A percentile compares a stretch with the other conserved stretches of the same genome.
Evolutionary conservation across 768 basidiomycete species (phyloP).

Genomic region (Tephrocybe sp.): DNA sequence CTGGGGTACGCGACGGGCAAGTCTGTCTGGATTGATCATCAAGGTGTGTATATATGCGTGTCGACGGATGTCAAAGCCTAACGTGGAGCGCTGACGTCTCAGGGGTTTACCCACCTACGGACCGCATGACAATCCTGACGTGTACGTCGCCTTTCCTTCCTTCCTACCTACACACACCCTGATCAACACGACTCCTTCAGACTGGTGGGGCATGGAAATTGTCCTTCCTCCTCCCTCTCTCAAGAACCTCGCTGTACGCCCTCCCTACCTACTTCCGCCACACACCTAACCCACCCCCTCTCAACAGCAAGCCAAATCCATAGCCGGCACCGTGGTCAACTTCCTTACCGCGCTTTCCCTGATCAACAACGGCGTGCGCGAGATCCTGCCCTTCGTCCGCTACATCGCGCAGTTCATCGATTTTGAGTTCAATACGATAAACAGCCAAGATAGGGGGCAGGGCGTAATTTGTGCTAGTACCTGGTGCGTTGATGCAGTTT

Average conservation of each 20-base stretch:
- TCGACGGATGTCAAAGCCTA: background rate
- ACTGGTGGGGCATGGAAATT: slow-evolving; percentile 91
- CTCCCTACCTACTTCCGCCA: background rate
- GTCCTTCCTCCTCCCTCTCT: slow-evolving; percentile 74
- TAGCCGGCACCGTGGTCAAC: slow-evolving; percentile 65
- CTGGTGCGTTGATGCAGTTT: slow-evolving; percentile 48
- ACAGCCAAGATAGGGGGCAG: slow-evolving; percentile 60
- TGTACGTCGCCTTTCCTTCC: slow-evolving; percentile 51
- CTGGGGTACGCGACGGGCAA: slow-evolving; percentile 76
- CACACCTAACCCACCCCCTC: background rate
- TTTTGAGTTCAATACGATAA: slow-evolving; percentile 68
- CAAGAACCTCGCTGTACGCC: slow-evolving; percentile 53
- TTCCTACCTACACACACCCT: background rate
- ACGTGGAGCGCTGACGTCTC: background rate
- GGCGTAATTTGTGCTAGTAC: slow-evolving; percentile 90
- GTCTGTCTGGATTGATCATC: slow-evolving; percentile 65
- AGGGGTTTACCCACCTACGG: slow-evolving; percentile 71
- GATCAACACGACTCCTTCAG: slow-evolving; percentile 33
- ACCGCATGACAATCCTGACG: slow-evolving; percentile 76
- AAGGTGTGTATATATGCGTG: slow-evolving; percentile 33
- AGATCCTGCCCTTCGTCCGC: slow-evolving; percentile 82
- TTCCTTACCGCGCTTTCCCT: slow-evolving; percentile 73
- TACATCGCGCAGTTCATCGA: slow-evolving; percentile 82
- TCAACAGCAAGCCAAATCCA: slow-evolving; percentile 54
- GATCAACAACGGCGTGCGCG: slow-evolving; percentile 72